A percentile compares a stretch with the other conserved stretches of the same genome.
phyloP scores from a whole-genome alignment of 106 monocot species.

The Hemerocallis citrina region DNA sequence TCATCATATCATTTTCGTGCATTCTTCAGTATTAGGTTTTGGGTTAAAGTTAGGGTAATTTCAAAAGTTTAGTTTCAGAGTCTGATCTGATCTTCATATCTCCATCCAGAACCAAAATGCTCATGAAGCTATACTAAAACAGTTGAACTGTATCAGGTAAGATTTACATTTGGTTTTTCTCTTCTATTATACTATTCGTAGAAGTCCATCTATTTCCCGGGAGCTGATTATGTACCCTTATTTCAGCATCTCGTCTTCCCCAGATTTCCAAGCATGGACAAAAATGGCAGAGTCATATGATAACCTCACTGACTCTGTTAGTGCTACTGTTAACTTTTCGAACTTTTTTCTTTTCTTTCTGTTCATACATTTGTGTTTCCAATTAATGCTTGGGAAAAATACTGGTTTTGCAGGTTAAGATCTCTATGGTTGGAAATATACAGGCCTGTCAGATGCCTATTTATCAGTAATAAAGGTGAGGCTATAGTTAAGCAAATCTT shows the following conservation, averaged over 20 bases:
- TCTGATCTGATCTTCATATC: constrained; percentile 16
- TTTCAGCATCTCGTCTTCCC: constrained; percentile 38
- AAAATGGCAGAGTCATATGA: constrained; percentile 71
- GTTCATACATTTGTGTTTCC: not conserved
- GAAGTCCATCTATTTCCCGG: not conserved
- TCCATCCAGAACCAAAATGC: constrained; percentile 70
- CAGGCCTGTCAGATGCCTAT: constrained; percentile 67
- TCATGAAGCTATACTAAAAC: constrained; percentile 63
- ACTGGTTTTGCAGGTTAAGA: constrained; percentile 52
- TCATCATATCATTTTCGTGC: not conserved
- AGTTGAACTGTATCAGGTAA: constrained; percentile 55
- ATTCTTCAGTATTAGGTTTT: not conserved
- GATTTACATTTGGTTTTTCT: constrained; percentile 3
- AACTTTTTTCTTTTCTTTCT: not conserved
- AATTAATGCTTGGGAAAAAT: not conserved
- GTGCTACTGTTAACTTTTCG: constrained; percentile 11
- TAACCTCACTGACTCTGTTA: constrained; percentile 48
- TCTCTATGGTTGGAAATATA: constrained; percentile 86
- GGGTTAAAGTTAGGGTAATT: not conserved
- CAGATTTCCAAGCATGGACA: constrained; percentile 58
- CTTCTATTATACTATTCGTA: not conserved
- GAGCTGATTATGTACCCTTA: not conserved
- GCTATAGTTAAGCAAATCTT: not conserved
- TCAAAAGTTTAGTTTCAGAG: not conserved
- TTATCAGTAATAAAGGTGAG: constrained; percentile 73